Percentiles rank a stretch among this genome's conserved stretches.
These are phyloP conservation scores for Sclerotinia minor DNA, from an alignment of 2,329 filamentous ascomycete genomes.

Conservation along the genomic window DNA sequence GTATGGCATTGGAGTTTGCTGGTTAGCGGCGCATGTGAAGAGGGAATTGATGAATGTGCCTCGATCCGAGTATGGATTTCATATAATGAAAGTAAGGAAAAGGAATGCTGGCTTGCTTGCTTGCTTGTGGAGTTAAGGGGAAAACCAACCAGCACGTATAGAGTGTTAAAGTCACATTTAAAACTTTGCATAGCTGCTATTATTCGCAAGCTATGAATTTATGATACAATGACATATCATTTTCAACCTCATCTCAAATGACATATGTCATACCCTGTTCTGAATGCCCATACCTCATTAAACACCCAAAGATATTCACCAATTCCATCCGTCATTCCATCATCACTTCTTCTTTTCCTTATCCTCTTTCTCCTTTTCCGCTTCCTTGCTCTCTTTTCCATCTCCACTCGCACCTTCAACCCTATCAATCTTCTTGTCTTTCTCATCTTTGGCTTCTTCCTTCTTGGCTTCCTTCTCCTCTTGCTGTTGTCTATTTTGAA, in stretches of 20 bases:
- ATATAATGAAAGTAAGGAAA: background rate
- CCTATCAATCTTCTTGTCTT: conserved; percentile 64
- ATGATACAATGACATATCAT: conserved; percentile 42
- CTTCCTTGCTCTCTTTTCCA: conserved; percentile 51
- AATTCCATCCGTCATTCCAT: conserved; percentile 30
- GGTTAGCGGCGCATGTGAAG: background rate
- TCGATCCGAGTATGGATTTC: background rate
- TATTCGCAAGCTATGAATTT: conserved; percentile 39
- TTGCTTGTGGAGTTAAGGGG: background rate
- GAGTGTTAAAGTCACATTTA: background rate
- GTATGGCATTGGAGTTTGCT: background rate
- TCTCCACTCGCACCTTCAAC: conserved; percentile 55
- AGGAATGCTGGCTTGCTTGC: background rate
- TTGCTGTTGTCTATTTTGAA: conserved; percentile 95
- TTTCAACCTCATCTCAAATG: conserved; percentile 15
- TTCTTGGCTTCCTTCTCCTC: conserved; percentile 90
- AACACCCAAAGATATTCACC: conserved; percentile 34
- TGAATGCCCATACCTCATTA: conserved; percentile 30
- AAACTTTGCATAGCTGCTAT: conserved; percentile 27
- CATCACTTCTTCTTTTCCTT: conserved; percentile 51
- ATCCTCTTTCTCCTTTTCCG: conserved; percentile 56
- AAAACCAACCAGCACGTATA: background rate
- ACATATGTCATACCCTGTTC: conserved; percentile 20
- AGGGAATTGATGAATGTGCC: background rate
- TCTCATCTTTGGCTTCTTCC: conserved; percentile 57